Evolutionary conservation across 2,329 filamentous ascomycete species (phyloP), one percentile per base, ranked within the genome.

Genomic region (Madurella fahalii): DNA sequence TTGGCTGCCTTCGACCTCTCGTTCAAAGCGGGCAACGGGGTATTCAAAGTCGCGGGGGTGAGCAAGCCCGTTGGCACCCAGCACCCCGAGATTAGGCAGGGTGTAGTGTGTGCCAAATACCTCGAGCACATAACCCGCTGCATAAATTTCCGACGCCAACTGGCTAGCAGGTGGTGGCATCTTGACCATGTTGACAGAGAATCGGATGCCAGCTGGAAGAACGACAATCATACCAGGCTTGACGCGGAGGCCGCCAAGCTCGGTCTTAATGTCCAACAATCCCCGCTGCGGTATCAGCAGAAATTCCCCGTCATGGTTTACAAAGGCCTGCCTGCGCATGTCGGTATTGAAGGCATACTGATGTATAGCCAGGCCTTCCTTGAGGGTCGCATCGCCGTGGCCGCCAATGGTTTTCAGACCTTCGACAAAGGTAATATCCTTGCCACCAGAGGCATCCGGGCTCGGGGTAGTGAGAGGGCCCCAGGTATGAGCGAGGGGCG

Each of bases 161-260:
- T 45, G 31, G 50, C 82, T 74, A 2, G 81, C 79, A 2, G 78
- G 76, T 0, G 79, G n/a, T 31, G 81, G 37, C 11, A 4, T 37
- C 34, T 4, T 15, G 34, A 79, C 71, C 2, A 86, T 69, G 25
- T 54, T 51, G 34, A 87, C 77, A 16, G 78, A 76, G 69, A 86
- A 84, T 25, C 83, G 75, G 50, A 86, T 77, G 30, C 84, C 84
- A 11, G 83, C 74, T 8, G 82, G 84, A 20, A 87, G 81, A 11
- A 87, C 78, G 50, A 77, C 79, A 52, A 87, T 80, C 65, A 86
- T 83, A 32, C 84, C 84, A 0, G 83, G 84, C 31, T 82, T 78
- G 4, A 87, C 79, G 48, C 32, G 69, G 60, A 63, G 71, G 68
- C 74, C 77, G n/a, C 83, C 83, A 20, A 86, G 74, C 64, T 87